Evolutionary conservation across 371 early-diverging fungal genomes (phyloP).

Genomic region (Mortierella sp.): DNA sequence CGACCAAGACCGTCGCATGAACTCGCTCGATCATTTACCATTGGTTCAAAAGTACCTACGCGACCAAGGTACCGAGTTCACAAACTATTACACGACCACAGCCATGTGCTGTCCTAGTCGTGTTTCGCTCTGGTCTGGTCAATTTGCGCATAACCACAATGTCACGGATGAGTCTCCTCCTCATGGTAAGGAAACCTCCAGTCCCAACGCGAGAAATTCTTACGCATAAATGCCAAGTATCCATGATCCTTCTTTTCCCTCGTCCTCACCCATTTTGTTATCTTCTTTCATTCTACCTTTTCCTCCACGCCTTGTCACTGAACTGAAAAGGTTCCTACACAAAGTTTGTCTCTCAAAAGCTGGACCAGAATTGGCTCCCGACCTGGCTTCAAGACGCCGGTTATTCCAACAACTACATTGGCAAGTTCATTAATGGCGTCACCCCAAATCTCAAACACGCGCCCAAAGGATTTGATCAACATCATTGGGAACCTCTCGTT

Average conservation of each 20-base stretch:
- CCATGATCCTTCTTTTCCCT: neutral
- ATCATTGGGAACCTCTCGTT: constrained; percentile 69
- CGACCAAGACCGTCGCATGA: constrained; percentile 68
- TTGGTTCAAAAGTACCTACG: constrained; percentile 70
- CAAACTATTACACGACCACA: constrained; percentile 72
- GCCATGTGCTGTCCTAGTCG: constrained; percentile 76
- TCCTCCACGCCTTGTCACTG: neutral
- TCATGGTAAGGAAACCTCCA: no score
- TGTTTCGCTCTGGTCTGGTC: constrained; percentile 66
- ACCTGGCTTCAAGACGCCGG: constrained; percentile 59
- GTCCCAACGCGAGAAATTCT: no score
- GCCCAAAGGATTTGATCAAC: constrained; percentile 57
- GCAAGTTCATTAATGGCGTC: constrained; percentile 73
- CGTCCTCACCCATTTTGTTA: neutral
- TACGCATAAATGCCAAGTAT: no score
- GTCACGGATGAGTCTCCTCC: constrained; percentile 70
- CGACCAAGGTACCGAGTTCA: constrained; percentile 66
- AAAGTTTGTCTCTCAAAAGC: constrained; percentile 58
- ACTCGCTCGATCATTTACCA: constrained; percentile 72
- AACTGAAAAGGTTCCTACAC: constrained; percentile 59
- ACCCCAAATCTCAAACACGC: constrained; percentile 43
- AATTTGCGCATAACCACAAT: constrained; percentile 74
- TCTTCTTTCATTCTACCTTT: neutral
- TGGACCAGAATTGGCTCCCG: constrained; percentile 63
- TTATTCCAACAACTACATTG: constrained; percentile 73